Conservation (phyloP, 2,329 filamentous ascomycete genomes). For the Talaromyces pinophilus region DNA sequence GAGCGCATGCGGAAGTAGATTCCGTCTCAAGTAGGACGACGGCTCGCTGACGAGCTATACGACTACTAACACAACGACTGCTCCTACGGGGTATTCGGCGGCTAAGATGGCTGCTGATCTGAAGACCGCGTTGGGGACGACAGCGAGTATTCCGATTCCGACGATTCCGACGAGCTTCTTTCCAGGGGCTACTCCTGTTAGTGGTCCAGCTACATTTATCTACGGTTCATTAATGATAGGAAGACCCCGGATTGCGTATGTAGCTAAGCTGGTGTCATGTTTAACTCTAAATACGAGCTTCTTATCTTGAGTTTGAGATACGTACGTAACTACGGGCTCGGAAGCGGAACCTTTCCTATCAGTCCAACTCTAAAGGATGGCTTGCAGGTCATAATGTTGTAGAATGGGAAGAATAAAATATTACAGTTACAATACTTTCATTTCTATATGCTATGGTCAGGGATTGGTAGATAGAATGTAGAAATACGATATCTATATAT, state of each 20-base stretch:
- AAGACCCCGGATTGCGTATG: too few relatives aligned
- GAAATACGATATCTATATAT: not conserved
- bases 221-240: not conserved
- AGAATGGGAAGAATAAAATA: not conserved
- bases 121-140: slow-evolving; percentile 28
- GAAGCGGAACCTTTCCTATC: not conserved
- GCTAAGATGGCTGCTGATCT: slow-evolving; percentile 33
- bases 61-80: slow-evolving; percentile 26
- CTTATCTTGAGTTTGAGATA: not conserved
- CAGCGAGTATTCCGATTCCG: slow-evolving; percentile 31
- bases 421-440: not conserved
- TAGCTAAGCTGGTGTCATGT: not conserved
- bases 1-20: not conserved
- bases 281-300: not conserved
- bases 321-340: not conserved
- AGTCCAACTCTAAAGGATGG: not conserved
- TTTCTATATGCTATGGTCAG: not conserved
- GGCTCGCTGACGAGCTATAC: slow-evolving; percentile 26
- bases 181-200: slow-evolving; percentile 33
- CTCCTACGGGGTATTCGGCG: slow-evolving; percentile 34
- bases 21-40: slow-evolving; percentile 35
- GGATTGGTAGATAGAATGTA: not conserved
- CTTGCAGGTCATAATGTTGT: not conserved
- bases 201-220: slow-evolving; percentile 8
- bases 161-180: slow-evolving; percentile 28